Evolutionary conservation across 495 filamentous ascomycete genomes (phyloP).

Genomic region (Sphaerosporella brunnea): DNA sequence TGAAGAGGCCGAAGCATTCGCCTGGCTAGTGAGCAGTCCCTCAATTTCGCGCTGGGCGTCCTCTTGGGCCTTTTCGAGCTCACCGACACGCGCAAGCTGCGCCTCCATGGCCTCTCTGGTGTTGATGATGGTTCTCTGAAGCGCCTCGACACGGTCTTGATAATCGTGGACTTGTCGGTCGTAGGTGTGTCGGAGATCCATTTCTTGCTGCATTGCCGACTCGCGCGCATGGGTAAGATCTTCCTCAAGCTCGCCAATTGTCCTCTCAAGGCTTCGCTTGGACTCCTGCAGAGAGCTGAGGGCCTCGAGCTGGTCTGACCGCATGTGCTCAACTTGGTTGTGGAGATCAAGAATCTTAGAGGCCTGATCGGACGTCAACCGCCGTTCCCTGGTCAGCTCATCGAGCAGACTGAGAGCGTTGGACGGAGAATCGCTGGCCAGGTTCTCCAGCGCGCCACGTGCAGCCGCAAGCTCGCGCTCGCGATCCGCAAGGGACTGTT

Average conservation of each 20-base stretch:
- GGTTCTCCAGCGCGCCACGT: conserved; percentile 24
- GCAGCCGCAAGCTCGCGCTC: conserved; percentile 51
- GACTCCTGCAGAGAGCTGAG: conserved; percentile 57
- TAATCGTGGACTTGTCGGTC: conserved; percentile 41
- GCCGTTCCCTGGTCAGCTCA: conserved; percentile 28
- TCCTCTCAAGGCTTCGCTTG: conserved; percentile 53
- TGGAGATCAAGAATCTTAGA: conserved; percentile 56
- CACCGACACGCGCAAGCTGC: conserved; percentile 44
- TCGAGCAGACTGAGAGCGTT: conserved; percentile 29
- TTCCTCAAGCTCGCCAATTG: conserved; percentile 51
- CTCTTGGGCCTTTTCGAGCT: conserved; percentile 47
- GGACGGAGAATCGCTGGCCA: conserved; percentile 23
- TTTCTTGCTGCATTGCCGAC: conserved; percentile 21
- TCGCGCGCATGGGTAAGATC: conserved; percentile 30
- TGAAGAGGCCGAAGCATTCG: too few relatives aligned
- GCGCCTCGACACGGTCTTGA: conserved; percentile 42
- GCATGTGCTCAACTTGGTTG: conserved; percentile 53
- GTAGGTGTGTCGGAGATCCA: conserved; percentile 27
- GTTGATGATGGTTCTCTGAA: conserved; percentile 61
- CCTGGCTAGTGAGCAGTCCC: conserved; percentile 23
- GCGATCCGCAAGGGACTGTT: conserved; percentile 48
- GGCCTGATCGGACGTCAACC: conserved; percentile 33
- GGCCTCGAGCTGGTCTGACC: conserved; percentile 51
- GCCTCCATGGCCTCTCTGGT: conserved; percentile 52
- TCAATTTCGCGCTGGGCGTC: conserved; percentile 42